Evolutionary conservation across 2,329 filamentous ascomycete genomes (phyloP), one percentile per base, ranked within the genome.

Genomic region (Botryosphaeria agaves): DNA sequence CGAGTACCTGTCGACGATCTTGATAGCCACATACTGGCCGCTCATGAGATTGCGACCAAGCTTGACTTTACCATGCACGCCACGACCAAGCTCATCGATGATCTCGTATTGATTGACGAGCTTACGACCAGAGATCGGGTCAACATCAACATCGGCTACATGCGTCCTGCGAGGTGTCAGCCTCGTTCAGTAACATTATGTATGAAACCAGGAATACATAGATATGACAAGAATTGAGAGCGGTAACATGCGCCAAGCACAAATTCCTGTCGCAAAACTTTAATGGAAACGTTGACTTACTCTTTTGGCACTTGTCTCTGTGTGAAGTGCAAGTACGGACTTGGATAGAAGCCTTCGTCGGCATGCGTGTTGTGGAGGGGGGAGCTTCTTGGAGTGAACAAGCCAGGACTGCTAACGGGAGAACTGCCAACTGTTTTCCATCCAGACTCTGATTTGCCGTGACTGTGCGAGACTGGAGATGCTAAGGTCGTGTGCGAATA

Each of bases 51-150:
- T 84, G 32, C 83, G 72, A 28, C 85, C 89, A 28, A 94, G 66
- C 57, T 98, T 98, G 47, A 98, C 89, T 59, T 95, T 98, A 46
- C 89, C 89, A 51, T 98, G 89, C 45, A 93, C 82, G 30, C 89
- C 89, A 35, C 89, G 78, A 32, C 89, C 89, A 32, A 98, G 81
- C 56, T 98, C 89, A 52, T 92, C 81, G 40, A 95, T 78, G 43
- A 98, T 82, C 55, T 94, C 83, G 57, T 98, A 98, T 49, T 94
- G 80, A 47, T 98, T 98, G 62, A 98, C 92, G 31, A 85, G 67
- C 58, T 98, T 98, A 38, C 89, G 81, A 35, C 89, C 89, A 4
- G 87, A 92, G 38, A 83, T 67, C 32, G 71, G 71, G 52, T 95
- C 84, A 38, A 85, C 76, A 46, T 95, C 87, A 42, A 94, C 82